phyloP scores from a whole-genome alignment of 257 asterid genomes.

The Rauvolfia tetraphylla region DNA sequence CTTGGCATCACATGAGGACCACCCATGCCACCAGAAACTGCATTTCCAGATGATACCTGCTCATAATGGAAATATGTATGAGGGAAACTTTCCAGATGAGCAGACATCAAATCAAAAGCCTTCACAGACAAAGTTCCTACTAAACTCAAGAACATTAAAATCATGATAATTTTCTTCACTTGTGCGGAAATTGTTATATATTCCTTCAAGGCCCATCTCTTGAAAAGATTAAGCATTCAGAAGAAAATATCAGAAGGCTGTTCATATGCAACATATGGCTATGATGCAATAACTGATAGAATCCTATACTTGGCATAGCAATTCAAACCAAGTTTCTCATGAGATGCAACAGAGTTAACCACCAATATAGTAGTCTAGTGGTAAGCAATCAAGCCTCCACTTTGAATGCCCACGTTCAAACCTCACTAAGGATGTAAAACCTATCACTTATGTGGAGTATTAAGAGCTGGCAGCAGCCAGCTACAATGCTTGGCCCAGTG shows the following conservation, averaged over 20 bases:
- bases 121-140: not conserved
- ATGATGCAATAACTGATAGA: not conserved
- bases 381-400: too few species aligned
- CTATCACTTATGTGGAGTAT: too few species aligned
- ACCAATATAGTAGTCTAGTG: too few species aligned
- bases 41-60: constrained; percentile 74
- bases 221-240: not conserved
- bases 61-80: not conserved
- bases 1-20: constrained; percentile 86
- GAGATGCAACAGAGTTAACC: not conserved
- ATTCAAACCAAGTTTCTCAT: not conserved
- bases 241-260: not conserved
- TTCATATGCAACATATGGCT: not conserved
- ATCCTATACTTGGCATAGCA: not conserved
- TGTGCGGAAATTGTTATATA: not conserved
- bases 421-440: too few species aligned
- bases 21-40: constrained; percentile 56
- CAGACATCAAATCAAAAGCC: not conserved
- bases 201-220: not conserved
- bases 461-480: too few species aligned
- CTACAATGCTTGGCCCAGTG: too few species aligned
- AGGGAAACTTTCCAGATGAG: not conserved
- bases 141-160: not conserved
- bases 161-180: not conserved
- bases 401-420: too few species aligned